These are phyloP conservation scores for Monilinia polystroma DNA, from an alignment of 2,329 filamentous ascomycete genomes.

Conservation along the genomic window DNA sequence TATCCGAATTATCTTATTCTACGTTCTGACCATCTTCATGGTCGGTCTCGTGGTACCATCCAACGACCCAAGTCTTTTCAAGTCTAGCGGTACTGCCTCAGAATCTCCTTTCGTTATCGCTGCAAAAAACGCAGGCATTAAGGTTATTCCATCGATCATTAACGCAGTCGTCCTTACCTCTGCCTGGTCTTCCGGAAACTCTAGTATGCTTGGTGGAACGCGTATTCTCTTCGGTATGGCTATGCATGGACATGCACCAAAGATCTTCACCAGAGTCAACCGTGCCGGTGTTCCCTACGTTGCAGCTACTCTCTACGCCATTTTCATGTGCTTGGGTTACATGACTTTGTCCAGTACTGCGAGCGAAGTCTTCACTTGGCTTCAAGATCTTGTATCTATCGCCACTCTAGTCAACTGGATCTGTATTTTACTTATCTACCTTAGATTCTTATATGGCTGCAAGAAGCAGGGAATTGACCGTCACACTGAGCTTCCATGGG, in stretches of 20 bases:
- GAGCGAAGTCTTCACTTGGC: slow-evolving; percentile 64
- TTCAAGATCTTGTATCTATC: slow-evolving; percentile 60
- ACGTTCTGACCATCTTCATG: slow-evolving; percentile 46
- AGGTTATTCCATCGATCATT: slow-evolving; percentile 67
- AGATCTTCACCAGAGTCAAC: slow-evolving; percentile 53
- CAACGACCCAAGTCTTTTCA: slow-evolving; percentile 50
- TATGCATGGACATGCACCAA: slow-evolving; percentile 53
- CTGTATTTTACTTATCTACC: slow-evolving; percentile 58
- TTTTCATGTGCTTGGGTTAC: slow-evolving; percentile 64
- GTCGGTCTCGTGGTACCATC: slow-evolving; percentile 58
- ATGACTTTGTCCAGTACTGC: slow-evolving; percentile 60
- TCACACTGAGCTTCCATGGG: slow-evolving; percentile 54
- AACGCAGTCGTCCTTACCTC: slow-evolving; percentile 76
- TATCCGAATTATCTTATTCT: slow-evolving; percentile 56
- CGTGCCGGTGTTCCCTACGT: slow-evolving; percentile 56
- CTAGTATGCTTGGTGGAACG: slow-evolving; percentile 59
- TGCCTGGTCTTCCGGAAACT: slow-evolving; percentile 68
- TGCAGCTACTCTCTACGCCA: slow-evolving; percentile 53
- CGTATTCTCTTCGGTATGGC: slow-evolving; percentile 60
- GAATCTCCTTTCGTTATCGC: slow-evolving; percentile 70
- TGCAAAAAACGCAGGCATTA: slow-evolving; percentile 64
- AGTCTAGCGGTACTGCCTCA: slow-evolving; percentile 48
- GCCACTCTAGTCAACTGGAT: slow-evolving; percentile 65
- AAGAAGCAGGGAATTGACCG: slow-evolving; percentile 53
- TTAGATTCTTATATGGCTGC: slow-evolving; percentile 55